Conservation (phyloP, 2,329 filamentous ascomycete genomes). For the Fusarium longipes region DNA sequence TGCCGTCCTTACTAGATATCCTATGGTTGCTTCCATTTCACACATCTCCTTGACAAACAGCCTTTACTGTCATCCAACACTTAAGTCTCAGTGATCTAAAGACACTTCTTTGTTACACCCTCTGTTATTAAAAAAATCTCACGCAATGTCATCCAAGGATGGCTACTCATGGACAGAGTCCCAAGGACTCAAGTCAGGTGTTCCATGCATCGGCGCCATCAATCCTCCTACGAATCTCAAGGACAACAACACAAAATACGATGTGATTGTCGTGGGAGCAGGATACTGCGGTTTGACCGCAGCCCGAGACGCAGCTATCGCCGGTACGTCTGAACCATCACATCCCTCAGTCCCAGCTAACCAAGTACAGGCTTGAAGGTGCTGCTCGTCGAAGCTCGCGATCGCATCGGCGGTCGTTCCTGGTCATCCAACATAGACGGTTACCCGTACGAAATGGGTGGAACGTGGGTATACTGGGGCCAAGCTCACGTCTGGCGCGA, state of each 20-base stretch:
- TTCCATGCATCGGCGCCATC: constrained; percentile 49
- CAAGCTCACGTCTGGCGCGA: constrained; percentile 59
- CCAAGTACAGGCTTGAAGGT: constrained; percentile 49
- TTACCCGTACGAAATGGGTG: constrained; percentile 61
- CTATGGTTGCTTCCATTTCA: not conserved
- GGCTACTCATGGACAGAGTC: constrained; percentile 49
- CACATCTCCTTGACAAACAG: not conserved
- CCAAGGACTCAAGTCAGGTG: constrained; percentile 46
- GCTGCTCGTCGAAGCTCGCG: constrained; percentile 59
- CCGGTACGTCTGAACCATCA: constrained; percentile 30
- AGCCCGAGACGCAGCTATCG: constrained; percentile 44
- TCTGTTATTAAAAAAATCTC: rapidly evolving
- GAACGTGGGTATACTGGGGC: constrained; percentile 61
- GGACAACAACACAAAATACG: constrained; percentile 26
- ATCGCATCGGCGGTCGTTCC: constrained; percentile 61
- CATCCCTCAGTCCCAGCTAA: not conserved
- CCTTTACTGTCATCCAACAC: not conserved
- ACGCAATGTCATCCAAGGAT: constrained; percentile 46
- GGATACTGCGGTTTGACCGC: constrained; percentile 49
- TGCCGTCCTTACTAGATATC: constrained; percentile 12
- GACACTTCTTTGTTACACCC: rapidly evolving
- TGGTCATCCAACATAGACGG: constrained; percentile 58
- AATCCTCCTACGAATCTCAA: constrained; percentile 41
- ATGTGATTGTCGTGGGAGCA: constrained; percentile 49
- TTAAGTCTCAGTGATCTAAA: not conserved